Percentiles rank a stretch among this genome's conserved stretches.
Evolutionary conservation across 148 eudicot genomes (phyloP).

Genomic region (Talinum fruticosum): DNA sequence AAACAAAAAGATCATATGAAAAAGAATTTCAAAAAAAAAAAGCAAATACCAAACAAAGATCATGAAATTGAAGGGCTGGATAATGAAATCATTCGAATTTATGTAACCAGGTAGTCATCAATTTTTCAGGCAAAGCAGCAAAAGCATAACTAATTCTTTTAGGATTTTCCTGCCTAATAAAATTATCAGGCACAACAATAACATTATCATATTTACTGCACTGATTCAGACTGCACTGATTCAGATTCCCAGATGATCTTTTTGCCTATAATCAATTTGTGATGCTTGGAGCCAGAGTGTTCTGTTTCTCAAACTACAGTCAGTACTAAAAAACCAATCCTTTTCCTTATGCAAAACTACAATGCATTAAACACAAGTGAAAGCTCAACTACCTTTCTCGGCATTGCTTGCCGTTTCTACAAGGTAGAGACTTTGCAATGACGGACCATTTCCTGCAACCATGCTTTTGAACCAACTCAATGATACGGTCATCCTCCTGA

Average conservation of each 20-base stretch:
- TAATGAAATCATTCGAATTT: not conserved
- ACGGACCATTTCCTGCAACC: constrained; percentile 74
- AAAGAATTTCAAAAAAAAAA: no score
- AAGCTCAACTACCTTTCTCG: constrained; percentile 63
- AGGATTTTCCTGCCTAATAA: not conserved
- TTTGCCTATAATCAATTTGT: not conserved
- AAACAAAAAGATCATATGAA: not conserved
- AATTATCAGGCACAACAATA: not conserved
- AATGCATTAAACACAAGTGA: not conserved
- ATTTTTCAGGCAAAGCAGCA: not conserved
- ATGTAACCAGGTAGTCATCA: not conserved
- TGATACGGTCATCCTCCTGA: constrained; percentile 80
- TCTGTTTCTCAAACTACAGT: no score
- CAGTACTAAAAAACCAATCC: not conserved
- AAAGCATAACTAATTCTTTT: not conserved
- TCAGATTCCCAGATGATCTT: not conserved
- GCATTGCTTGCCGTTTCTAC: constrained; percentile 97
- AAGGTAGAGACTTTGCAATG: constrained; percentile 71
- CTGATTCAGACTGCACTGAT: no score
- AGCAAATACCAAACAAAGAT: no score
- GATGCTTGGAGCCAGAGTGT: not conserved
- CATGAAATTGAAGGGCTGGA: not conserved
- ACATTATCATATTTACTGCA: no score
- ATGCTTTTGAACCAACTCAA: constrained; percentile 57
- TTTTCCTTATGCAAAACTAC: not conserved